These are phyloP conservation scores for Theobroma grandiflorum DNA, from an alignment of 441 rosid species.

Conservation along the genomic window DNA sequence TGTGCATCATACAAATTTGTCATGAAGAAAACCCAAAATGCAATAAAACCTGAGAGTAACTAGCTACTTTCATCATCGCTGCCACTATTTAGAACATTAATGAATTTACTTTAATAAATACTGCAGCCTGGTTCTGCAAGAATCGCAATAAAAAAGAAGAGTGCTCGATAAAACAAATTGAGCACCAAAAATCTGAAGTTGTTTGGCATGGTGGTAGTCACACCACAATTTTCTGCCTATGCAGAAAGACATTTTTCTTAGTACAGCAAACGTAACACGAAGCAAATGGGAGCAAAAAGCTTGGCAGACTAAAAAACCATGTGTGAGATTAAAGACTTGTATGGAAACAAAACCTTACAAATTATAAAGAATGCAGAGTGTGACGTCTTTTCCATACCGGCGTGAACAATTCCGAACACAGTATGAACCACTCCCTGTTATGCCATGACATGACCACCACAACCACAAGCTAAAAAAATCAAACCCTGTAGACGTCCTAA, in stretches of 20 bases:
- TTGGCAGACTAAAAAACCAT: no score
- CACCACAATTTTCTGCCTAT: background rate
- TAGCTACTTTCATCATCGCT: background rate
- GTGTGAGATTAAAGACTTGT: background rate
- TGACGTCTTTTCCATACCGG: background rate
- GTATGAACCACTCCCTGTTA: slow-evolving; percentile 31
- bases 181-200: slow-evolving; percentile 1
- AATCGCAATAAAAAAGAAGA: background rate
- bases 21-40: background rate
- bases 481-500: background rate
- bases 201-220: background rate
- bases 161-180: background rate
- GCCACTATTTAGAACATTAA: background rate
- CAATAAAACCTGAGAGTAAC: background rate
- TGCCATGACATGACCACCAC: slow-evolving; percentile 17
- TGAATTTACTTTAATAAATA: background rate
- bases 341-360: slow-evolving; percentile 23
- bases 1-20: background rate
- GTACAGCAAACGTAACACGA: background rate
- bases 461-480: slow-evolving; percentile 14
- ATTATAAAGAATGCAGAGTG: background rate
- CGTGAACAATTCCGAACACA: background rate
- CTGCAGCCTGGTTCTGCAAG: background rate
- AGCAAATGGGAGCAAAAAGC: background rate
- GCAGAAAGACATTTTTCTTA: background rate